Conservation (phyloP, 2,329 filamentous ascomycete genomes). For the Aspergillus phoenicis region DNA sequence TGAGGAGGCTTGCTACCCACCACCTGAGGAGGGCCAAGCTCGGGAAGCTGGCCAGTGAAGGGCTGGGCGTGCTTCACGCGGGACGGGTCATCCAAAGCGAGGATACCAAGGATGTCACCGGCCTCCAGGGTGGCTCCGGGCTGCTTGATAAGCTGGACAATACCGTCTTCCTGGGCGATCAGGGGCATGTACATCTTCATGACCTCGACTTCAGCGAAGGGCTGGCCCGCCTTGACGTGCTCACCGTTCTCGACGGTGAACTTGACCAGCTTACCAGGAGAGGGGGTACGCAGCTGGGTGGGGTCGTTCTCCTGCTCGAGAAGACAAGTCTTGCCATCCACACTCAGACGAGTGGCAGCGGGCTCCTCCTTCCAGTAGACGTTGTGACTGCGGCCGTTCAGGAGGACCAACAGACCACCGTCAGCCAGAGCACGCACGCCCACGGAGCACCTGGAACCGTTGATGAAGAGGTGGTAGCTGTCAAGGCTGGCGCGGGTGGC, state of each 20-base stretch:
- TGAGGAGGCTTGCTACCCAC: slow-evolving; percentile 91
- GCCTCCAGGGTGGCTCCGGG: slow-evolving; percentile 96
- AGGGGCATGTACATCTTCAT: slow-evolving; percentile 99
- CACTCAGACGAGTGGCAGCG: slow-evolving; percentile 89
- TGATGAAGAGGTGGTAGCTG: slow-evolving; percentile 98
- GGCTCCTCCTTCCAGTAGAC: slow-evolving; percentile 99
- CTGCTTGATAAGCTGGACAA: slow-evolving; percentile 98
- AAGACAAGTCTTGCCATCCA: slow-evolving; percentile 97
- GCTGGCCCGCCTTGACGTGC: slow-evolving; percentile 87
- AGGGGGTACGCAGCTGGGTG: slow-evolving; percentile 91
- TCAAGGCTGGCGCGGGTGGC: slow-evolving; percentile 88
- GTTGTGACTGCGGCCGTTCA: slow-evolving; percentile 92
- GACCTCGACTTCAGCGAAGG: slow-evolving; percentile 96
- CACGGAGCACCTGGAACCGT: slow-evolving; percentile 93
- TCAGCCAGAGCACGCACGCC: slow-evolving; percentile 91
- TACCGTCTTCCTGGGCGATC: slow-evolving; percentile 89
- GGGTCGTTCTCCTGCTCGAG: slow-evolving; percentile 99
- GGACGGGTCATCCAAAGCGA: slow-evolving; percentile 90
- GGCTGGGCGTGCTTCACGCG: slow-evolving; percentile 96
- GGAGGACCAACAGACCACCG: slow-evolving; percentile 86
- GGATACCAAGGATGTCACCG: slow-evolving; percentile 96
- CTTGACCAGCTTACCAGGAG: slow-evolving; percentile 96
- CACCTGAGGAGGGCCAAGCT: slow-evolving; percentile 81
- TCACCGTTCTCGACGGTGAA: slow-evolving; percentile 94
- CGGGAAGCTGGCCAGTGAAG: slow-evolving; percentile 87